Conservation (phyloP, 108 stramenopile species). For the Discostella stelligeroides region DNA sequence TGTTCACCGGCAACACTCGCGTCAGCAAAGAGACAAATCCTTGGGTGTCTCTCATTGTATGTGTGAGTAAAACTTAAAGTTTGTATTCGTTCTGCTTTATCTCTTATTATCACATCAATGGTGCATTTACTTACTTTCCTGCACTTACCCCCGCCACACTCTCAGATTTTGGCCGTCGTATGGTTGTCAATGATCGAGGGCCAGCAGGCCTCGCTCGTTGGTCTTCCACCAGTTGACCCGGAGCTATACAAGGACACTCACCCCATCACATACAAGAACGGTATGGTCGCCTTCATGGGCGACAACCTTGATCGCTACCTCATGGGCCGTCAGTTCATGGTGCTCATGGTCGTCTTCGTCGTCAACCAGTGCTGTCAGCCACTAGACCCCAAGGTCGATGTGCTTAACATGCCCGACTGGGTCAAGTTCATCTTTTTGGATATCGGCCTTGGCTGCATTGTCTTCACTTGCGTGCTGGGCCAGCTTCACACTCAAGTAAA, state of each 20-base stretch:
- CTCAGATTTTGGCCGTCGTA: slow-evolving; percentile 38
- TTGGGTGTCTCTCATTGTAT: slow-evolving; percentile 53
- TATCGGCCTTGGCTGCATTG: slow-evolving; percentile 77
- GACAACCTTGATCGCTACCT: slow-evolving; percentile 89
- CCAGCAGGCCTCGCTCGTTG: slow-evolving; percentile 73
- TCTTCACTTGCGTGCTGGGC: slow-evolving; percentile 69
- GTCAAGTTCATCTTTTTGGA: slow-evolving; percentile 71
- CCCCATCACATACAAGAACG: slow-evolving; percentile 64
- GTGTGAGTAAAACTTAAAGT: slow-evolving; percentile 17
- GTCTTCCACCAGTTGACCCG: slow-evolving; percentile 70
- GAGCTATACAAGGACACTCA: slow-evolving; percentile 76
- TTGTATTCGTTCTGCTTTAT: background rate
- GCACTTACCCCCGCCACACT: background rate
- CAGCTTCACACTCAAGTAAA: slow-evolving; percentile 86
- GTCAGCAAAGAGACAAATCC: slow-evolving; percentile 60
- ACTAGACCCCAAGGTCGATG: slow-evolving; percentile 52
- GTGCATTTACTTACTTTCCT: background rate
- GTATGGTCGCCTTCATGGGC: slow-evolving; percentile 69
- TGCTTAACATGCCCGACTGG: slow-evolving; percentile 57
- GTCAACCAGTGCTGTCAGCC: slow-evolving; percentile 72
- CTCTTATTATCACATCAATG: background rate
- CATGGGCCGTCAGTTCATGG: slow-evolving; percentile 91
- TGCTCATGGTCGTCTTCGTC: slow-evolving; percentile 72
- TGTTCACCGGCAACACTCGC: slow-evolving; percentile 67
- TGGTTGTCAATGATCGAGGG: slow-evolving; percentile 83